phyloP scores from a whole-genome alignment of 2,329 filamentous ascomycete genomes.

The Apiospora marii region DNA sequence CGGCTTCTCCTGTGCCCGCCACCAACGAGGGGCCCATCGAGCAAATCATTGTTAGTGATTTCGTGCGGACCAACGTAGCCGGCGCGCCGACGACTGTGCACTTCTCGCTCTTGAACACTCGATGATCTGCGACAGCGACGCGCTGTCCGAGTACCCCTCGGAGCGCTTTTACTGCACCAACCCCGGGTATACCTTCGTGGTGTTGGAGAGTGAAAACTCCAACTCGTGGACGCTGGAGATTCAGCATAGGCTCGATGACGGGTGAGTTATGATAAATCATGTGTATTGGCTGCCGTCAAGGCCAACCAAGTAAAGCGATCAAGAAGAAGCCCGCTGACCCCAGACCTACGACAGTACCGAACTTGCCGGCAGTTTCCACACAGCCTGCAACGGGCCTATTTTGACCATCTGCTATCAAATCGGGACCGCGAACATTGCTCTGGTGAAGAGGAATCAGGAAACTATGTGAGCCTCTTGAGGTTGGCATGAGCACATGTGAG shows the following conservation, averaged over 20 bases:
- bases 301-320: background rate
- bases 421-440: background rate
- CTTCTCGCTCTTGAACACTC: background rate
- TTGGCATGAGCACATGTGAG: background rate
- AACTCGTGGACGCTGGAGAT: constrained; percentile 4
- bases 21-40: background rate
- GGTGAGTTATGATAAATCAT: background rate
- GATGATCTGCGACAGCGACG: background rate
- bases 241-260: background rate
- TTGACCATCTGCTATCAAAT: background rate
- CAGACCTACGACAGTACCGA: background rate
- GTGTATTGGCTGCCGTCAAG: background rate
- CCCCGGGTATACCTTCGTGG: background rate
- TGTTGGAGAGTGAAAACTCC: background rate
- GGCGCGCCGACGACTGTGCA: constrained; percentile 7
- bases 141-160: background rate
- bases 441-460: background rate
- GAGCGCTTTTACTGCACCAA: background rate
- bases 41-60: background rate
- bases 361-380: background rate
- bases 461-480: background rate
- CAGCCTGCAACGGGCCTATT: constrained; percentile 6
- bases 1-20: background rate
- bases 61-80: background rate
- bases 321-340: no score